Base-by-base conservation (phyloP, 352 stramenopile genomes). In the Phytophthora citricola region DNA sequence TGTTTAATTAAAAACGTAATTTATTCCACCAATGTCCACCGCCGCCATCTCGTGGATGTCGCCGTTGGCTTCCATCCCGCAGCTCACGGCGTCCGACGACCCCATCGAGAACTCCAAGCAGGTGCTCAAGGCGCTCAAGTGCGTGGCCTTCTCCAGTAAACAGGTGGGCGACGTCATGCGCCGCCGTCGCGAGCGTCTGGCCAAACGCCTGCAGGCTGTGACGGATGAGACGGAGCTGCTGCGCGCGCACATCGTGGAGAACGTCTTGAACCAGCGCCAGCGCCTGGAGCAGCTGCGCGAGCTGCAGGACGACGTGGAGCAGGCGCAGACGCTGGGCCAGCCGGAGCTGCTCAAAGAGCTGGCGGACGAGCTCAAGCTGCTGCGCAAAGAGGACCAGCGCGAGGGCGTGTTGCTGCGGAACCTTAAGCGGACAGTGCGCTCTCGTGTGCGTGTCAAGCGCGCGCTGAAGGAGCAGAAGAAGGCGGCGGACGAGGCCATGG, bases 91-190 rank as follows among this genome's bases (percentile, higher is more conserved):
- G 11, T 69, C 61, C 9, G 60, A 73, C 45, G 68, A 73, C 68
- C 75, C 69, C 11, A 43, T 69, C 3, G 79, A 89, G 60, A 76
- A 66, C 17, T 80, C 75, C 57, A 85, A 86, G 73, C 80, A 89
- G 57, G 76, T 79, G 54, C 83, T 79, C 52, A 89, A 89, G 63
- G 78, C 78, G 52, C 76, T 89, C 55, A 89, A 89, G 54, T 82
- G 70, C 71, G 80, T 89, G 40, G 78, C 78, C 46, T 85, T 76
- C 58, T 84, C 75, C 58, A 84, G 78, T 66, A 84, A 82, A 67
- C 80, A 89, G 58, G 74, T 85, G 51, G 74, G 78, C 51, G 74
- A 83, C 61, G 76, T 89, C 63, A 78, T 89, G 58, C 49, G 65
- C 24, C 80, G 80, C 48, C 79, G 83, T 46, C 69, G 81, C 58